phyloP scores from a whole-genome alignment of 1,139 yeast species.

The Pichia sp. region DNA sequence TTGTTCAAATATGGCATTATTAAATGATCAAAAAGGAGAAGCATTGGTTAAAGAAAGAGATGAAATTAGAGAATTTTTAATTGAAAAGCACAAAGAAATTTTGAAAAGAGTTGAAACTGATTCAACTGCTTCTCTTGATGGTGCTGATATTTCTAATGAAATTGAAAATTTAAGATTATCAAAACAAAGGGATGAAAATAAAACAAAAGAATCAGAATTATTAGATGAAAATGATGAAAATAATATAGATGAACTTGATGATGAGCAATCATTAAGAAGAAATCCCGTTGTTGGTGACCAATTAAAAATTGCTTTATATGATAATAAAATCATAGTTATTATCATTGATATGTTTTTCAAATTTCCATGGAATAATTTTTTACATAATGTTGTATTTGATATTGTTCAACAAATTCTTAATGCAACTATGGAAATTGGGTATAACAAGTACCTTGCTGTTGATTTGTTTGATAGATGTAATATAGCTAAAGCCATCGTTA shows the following conservation, averaged over 20 bases:
- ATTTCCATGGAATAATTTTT: conserved; percentile 96
- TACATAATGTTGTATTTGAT: conserved; percentile 96
- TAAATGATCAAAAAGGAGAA: conserved; percentile 82
- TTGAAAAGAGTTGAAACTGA: conserved; percentile 24
- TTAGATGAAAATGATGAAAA: conserved; percentile 18
- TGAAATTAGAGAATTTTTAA: conserved; percentile 48
- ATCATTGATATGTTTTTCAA: conserved; percentile 79
- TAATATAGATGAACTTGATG: conserved; percentile 36
- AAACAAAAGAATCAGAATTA: not conserved
- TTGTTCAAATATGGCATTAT: conserved; percentile 92
- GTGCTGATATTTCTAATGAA: conserved; percentile 28
- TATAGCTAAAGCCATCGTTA: conserved; percentile 71
- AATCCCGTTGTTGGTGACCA: conserved; percentile 86
- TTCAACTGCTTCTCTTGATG: conserved; percentile 24
- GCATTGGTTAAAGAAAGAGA: conserved; percentile 74
- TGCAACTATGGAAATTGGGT: conserved; percentile 92
- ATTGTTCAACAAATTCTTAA: conserved; percentile 93
- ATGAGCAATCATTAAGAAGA: conserved; percentile 57
- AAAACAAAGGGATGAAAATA: conserved; percentile 7
- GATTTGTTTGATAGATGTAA: conserved; percentile 77
- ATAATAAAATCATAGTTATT: conserved; percentile 70
- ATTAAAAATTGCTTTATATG: conserved; percentile 79
- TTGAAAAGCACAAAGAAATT: conserved; percentile 33
- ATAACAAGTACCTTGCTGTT: conserved; percentile 81
- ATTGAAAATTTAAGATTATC: conserved; percentile 27